Base-by-base conservation (phyloP, 306 rosid genomes). In the Senna siamea region DNA sequence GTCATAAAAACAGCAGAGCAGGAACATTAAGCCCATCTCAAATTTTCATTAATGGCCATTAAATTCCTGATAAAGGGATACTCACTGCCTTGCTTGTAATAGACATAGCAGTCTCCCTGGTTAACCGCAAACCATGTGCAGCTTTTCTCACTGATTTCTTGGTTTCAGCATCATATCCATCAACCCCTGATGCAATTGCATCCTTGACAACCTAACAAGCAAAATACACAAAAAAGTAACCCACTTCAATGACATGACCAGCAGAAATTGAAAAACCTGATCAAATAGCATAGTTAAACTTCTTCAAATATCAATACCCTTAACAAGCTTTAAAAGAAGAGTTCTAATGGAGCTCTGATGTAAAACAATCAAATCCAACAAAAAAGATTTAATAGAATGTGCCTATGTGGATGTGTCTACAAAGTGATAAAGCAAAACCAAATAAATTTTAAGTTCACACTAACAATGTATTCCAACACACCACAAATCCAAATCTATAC, bases 11-110 rank as follows among this genome's bases (percentile, higher is more conserved):
- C 59, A 79, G 56, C 60, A 79, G 19, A 23, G 44, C 12, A 23
- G 1, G 68, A 51, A 55, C 18, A 18, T 18, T 74, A 69, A 55
- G 60, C 43, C 20, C 18, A 48, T 18, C 38, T 69, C 40, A 73
- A 69, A 64, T 44, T 57, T 41, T 8, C 17, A 53, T 18, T 32
- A 35, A 43, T 46, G 69, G 73, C 44, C 53, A 69, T 59, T 43
- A 57, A 64, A 48, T 55, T 86, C 61, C 55, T 74, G 53, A 48
- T 66, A 81, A 61, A 35, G 9, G 66, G 83, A 75, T 51, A 83
- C 98, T 88, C 73, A 95, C 99, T 13, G 98, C 98, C 81, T 88
- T 95, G 93, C 97, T 85, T 34, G 97, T 93, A 80, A 95, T 95
- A 37, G 97, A 86, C 92, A 95, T 87, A 61, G 98, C 99, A 83